phyloP scores from a whole-genome alignment of 306 rosid genomes.

The Quercus agrifolia region DNA sequence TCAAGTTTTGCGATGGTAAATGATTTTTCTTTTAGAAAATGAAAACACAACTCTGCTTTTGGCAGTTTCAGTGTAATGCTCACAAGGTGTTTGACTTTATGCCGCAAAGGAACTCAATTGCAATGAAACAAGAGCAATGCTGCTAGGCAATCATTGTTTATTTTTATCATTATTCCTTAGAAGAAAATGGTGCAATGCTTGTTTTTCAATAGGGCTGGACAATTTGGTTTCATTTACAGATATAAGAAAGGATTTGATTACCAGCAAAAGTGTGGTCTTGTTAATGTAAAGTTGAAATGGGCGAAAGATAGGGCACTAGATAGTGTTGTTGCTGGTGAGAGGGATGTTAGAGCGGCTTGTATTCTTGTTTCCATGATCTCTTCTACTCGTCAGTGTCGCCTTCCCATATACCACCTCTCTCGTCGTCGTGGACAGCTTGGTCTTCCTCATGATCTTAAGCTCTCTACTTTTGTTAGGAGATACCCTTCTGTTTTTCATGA shows the following conservation, averaged over 20 bases:
- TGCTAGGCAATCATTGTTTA: slow-evolving; percentile 2
- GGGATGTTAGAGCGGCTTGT: slow-evolving; percentile 70
- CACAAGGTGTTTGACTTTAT: too few relatives aligned
- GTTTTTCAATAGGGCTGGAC: slow-evolving; percentile 26
- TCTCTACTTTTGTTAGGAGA: slow-evolving; percentile 68
- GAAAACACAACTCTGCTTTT: too few relatives aligned
- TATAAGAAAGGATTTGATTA: slow-evolving; percentile 33
- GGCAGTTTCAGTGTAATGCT: too few relatives aligned
- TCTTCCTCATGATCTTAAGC: slow-evolving; percentile 61
- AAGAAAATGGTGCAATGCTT: slow-evolving; percentile 21
- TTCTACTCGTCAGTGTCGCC: slow-evolving; percentile 37
- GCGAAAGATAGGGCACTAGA: slow-evolving; percentile 72
- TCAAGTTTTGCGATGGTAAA: too few relatives aligned
- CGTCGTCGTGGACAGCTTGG: slow-evolving; percentile 66
- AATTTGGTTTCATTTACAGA: slow-evolving; percentile 23
- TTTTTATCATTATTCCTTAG: not conserved
- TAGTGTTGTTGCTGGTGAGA: slow-evolving; percentile 52
- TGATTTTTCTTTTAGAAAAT: too few relatives aligned
- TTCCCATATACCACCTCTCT: slow-evolving; percentile 65
- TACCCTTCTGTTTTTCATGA: slow-evolving; percentile 68
- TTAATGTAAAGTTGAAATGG: slow-evolving; percentile 85
- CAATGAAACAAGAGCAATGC: not conserved
- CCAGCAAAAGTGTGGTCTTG: slow-evolving; percentile 59
- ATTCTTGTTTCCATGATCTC: slow-evolving; percentile 60
- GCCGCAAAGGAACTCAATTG: too few relatives aligned